A percentile compares a stretch with the other conserved stretches of the same genome.
phyloP scores from a whole-genome alignment of 257 asterid genomes.

The Solanum bulbocastanum region DNA sequence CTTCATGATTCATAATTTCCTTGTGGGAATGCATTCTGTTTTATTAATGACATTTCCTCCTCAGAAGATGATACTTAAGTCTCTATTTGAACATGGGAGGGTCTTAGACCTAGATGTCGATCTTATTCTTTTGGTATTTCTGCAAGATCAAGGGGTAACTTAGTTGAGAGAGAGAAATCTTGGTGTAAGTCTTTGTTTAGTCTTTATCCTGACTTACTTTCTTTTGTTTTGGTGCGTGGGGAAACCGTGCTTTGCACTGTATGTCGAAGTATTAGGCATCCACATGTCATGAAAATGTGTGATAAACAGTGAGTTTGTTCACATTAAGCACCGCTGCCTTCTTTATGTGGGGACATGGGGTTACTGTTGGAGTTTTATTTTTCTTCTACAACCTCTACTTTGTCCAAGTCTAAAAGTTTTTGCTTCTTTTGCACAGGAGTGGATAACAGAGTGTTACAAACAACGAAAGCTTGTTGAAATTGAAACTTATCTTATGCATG shows the following conservation, averaged over 20 bases:
- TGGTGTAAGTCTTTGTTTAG: not conserved
- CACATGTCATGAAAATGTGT: not conserved
- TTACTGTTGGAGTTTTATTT: not conserved
- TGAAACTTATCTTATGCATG: conserved; percentile 66
- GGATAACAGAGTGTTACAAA: conserved; percentile 70
- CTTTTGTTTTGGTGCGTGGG: not conserved
- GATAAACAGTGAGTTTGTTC: not conserved
- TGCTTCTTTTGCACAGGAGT: conserved; percentile 44
- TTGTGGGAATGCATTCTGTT: not conserved
- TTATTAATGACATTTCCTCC: not conserved
- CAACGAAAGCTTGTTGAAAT: conserved; percentile 67
- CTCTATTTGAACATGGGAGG: not conserved
- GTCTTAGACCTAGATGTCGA: not conserved
- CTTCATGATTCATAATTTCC: not conserved
- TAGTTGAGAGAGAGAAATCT: not conserved
- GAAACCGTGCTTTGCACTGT: not conserved
- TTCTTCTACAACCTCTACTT: not conserved
- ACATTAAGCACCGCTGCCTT: not conserved
- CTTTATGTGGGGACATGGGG: not conserved
- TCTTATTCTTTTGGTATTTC: not conserved
- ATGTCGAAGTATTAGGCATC: not conserved
- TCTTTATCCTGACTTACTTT: not conserved
- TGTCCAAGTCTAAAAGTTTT: conserved; percentile 2
- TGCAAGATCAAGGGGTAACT: not conserved
- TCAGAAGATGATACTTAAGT: not conserved